Base-by-base conservation (phyloP, 2,329 filamentous ascomycete genomes). In the Fusarium sp. region DNA sequence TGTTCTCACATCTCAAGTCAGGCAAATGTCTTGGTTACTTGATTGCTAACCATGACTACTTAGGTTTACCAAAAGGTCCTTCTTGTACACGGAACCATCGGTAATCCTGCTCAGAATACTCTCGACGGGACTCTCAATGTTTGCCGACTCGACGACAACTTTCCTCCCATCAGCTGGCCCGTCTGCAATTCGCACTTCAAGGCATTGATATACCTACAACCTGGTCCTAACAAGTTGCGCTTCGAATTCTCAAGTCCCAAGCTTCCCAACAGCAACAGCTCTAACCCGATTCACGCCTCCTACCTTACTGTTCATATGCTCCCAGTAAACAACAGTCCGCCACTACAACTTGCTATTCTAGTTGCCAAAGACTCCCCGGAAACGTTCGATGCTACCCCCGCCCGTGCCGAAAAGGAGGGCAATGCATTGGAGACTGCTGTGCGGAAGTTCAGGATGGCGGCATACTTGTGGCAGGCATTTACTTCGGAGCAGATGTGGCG, bases 401-500 rank as follows among this genome's bases (percentile, higher is more conserved):
- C 92, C 50, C 85, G 91, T 44, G 79, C 85, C 51, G 86, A 91
- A 74, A 87, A 84, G 66, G 93, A 96, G 80, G 93, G 92, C 15
- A 96, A 97, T 74, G 84, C 84, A 2, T 73, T 98, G 32, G 88
- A 93, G 10, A 87, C 86, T 8, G 95, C 95, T 0, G 83, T 96
- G 47, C 87, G 86, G 70, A 99, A 99, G 73, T 97, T 95, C 73
- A 87, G 93, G 62, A 97, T 96, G 90, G 90, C 93, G 15, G 94
- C 92, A 21, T 97, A 98, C 73, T 81, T 98, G 13, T 98, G 95
- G 93, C 95, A 99, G 74, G 92, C 93, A 8, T 98, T 96, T 71
- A 98, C 94, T 0, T 92, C 92, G 7, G 95, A 99, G 74, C 93
- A 98, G 73, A 98, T 98, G 94, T 90, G 87, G 74, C 88, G 92